Percentiles rank a stretch among this genome's conserved stretches.
phyloP scores from a whole-genome alignment of 257 asterid genomes.

The Jasminum sambac region DNA sequence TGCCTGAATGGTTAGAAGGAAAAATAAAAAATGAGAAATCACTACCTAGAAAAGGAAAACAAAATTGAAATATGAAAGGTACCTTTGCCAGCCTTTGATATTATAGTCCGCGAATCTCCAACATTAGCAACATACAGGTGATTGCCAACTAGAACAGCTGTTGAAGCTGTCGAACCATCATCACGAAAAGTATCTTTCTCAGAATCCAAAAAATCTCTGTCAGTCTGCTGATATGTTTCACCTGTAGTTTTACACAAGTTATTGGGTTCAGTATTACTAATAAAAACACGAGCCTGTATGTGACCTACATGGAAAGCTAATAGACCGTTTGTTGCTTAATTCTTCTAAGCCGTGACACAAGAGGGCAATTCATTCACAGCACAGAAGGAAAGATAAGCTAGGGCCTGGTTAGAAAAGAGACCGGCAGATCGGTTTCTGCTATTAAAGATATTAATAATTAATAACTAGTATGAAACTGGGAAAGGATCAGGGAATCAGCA shows the following conservation, averaged over 20 bases:
- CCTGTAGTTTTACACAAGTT: slow-evolving; percentile 47
- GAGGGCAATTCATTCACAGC: not conserved
- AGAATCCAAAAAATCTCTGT: slow-evolving; percentile 77
- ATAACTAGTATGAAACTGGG: not conserved
- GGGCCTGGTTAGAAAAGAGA: not conserved
- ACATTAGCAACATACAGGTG: slow-evolving; percentile 97
- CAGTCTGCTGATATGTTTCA: slow-evolving; percentile 86
- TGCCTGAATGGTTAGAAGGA: not conserved
- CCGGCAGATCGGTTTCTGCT: not conserved
- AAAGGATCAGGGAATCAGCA: not conserved
- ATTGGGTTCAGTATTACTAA: slow-evolving; percentile 8
- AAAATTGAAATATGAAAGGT: slow-evolving; percentile 9
- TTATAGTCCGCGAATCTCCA: slow-evolving; percentile 95
- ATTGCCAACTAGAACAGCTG: slow-evolving; percentile 85
- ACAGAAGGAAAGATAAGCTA: not conserved
- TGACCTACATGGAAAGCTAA: not conserved
- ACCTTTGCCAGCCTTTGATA: slow-evolving; percentile 95
- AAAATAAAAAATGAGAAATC: not conserved
- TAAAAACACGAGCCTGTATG: not conserved
- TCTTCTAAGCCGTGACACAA: not conserved
- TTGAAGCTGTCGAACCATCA: slow-evolving; percentile 98
- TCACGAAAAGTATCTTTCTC: slow-evolving; percentile 90
- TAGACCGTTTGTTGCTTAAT: not conserved
- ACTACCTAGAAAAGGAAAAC: not conserved
- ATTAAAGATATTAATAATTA: not conserved